phyloP scores from a whole-genome alignment of 2,329 filamentous ascomycete genomes.

The Chaetomium olivaceum region DNA sequence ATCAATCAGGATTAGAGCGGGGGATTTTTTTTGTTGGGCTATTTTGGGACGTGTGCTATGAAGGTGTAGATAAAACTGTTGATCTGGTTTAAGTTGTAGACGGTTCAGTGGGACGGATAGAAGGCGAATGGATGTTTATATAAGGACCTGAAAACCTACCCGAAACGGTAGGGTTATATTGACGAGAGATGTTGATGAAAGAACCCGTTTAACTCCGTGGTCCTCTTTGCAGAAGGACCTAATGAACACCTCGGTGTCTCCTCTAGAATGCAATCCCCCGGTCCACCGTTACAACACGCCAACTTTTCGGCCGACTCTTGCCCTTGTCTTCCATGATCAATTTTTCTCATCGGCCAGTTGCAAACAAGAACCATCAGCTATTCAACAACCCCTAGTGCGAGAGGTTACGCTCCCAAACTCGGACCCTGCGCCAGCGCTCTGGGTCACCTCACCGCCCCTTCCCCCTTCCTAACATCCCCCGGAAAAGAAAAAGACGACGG shows the following conservation, averaged over 20 bases:
- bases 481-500: too few relatives aligned
- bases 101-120: not conserved
- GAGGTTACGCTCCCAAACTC: too few relatives aligned
- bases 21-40: not conserved
- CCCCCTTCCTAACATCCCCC: not conserved
- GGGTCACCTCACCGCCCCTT: not conserved
- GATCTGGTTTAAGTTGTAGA: not conserved
- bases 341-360: not conserved
- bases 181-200: not conserved
- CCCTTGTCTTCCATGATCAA: not conserved
- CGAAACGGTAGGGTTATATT: not conserved
- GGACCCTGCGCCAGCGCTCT: not conserved
- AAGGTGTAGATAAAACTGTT: not conserved
- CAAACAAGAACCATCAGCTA: not conserved
- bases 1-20: conserved; percentile 39
- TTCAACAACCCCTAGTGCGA: too few relatives aligned
- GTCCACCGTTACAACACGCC: not conserved
- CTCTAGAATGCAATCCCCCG: not conserved
- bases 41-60: not conserved
- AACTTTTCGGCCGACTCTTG: not conserved
- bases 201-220: conserved; percentile 2
- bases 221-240: not conserved
- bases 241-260: not conserved
- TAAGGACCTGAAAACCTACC: not conserved
- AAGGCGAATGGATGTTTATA: not conserved